A percentile compares a stretch with the other conserved stretches of the same genome.
phyloP scores from a whole-genome alignment of 1,139 yeast species.

The Torulaspora pretoriensis region DNA sequence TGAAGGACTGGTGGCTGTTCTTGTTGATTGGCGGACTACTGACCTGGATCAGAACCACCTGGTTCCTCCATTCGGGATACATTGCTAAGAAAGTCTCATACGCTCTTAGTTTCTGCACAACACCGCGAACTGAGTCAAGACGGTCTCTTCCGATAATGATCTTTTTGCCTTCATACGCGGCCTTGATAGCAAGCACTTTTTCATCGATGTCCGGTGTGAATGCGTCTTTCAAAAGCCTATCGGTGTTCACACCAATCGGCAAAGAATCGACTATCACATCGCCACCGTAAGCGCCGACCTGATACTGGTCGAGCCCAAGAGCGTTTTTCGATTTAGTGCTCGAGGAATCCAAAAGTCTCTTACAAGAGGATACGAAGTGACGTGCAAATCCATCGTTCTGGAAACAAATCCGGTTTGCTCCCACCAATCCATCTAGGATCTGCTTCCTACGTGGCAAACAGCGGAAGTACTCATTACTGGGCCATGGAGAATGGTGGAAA shows the following conservation, averaged over 20 bases:
- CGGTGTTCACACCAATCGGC: constrained; percentile 84
- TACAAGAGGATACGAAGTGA: constrained; percentile 86
- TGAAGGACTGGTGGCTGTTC: constrained; percentile 30
- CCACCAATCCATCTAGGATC: constrained; percentile 83
- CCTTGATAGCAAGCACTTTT: constrained; percentile 51
- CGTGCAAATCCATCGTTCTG: constrained; percentile 83
- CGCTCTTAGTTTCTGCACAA: constrained; percentile 75
- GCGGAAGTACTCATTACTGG: constrained; percentile 91
- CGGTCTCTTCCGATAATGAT: constrained; percentile 82
- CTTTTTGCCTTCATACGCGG: constrained; percentile 68
- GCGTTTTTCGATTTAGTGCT: constrained; percentile 38
- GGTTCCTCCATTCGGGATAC: constrained; percentile 89
- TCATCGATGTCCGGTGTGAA: constrained; percentile 44
- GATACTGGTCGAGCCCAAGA: constrained; percentile 30
- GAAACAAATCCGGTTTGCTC: constrained; percentile 80
- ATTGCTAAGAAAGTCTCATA: constrained; percentile 76
- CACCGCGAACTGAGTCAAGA: constrained; percentile 76
- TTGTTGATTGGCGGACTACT: constrained; percentile 56
- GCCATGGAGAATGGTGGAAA: constrained; percentile 87
- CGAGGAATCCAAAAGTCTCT: constrained; percentile 70
- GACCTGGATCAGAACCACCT: constrained; percentile 87
- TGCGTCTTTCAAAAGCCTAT: constrained; percentile 56
- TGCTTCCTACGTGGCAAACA: constrained; percentile 79
- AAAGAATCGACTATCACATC: constrained; percentile 66
- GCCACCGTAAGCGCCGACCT: constrained; percentile 70